Evolutionary conservation across 768 basidiomycete species (phyloP).

Genomic region (Tubosaeta brunneosetosa): DNA sequence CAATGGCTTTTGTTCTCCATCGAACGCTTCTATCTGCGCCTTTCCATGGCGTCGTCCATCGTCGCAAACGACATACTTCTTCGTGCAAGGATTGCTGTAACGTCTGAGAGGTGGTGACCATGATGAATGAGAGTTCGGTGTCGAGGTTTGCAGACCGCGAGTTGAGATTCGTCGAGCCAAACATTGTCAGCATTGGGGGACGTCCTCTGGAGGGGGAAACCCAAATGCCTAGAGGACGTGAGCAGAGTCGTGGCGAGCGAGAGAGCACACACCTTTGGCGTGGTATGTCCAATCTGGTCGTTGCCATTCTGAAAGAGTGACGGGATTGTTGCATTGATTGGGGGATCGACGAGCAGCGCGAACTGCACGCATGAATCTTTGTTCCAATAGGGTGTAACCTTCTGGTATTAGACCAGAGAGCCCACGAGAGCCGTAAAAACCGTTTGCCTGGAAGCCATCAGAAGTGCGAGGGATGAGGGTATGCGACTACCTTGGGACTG

Average conservation of each 20-base stretch:
- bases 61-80: conserved; percentile 51
- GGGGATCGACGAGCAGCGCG: conserved; percentile 39
- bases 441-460: conserved; percentile 69
- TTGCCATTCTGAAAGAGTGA: conserved; percentile 85
- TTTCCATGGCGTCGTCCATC: conserved; percentile 53
- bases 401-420: conserved; percentile 93
- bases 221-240: conserved; percentile 66
- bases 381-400: conserved; percentile 86
- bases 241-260: not conserved
- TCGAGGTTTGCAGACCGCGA: conserved; percentile 88
- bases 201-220: conserved; percentile 52
- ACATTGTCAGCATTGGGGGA: conserved; percentile 69
- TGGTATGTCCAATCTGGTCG: conserved; percentile 95
- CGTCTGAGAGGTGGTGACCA: conserved; percentile 58
- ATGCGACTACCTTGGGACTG: conserved; percentile 63
- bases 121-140: conserved; percentile 85
- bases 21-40: conserved; percentile 56
- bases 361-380: conserved; percentile 72
- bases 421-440: conserved; percentile 87
- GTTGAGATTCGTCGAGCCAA: conserved; percentile 94
- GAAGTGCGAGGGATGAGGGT: not conserved
- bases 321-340: conserved; percentile 35
- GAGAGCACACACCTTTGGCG: conserved; percentile 70
- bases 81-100: conserved; percentile 47
- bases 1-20: conserved; percentile 58